These are phyloP conservation scores for Lactarius sanguifluus DNA, from an alignment of 768 basidiomycete genomes.

Conservation along the genomic window DNA sequence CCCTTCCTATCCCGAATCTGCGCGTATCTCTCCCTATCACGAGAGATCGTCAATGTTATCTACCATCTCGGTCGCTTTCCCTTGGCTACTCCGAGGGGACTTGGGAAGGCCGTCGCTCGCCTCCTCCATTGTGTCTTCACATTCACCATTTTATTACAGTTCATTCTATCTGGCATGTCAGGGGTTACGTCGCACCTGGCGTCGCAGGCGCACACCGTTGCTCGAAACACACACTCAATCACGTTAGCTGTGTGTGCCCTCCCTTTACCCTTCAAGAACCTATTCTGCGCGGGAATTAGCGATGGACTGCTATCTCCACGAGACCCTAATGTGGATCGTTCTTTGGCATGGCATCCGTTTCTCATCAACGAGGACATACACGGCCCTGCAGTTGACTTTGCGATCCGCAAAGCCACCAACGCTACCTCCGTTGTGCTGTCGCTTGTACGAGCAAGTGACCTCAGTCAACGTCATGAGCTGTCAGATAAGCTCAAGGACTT, in stretches of 20 bases:
- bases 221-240: conserved; percentile 2
- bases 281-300: background rate
- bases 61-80: no score
- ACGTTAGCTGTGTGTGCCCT: conserved; percentile 1
- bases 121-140: background rate
- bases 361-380: no score
- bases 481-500: conserved; percentile 4
- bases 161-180: conserved; percentile 1
- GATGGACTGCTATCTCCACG: no score
- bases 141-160: background rate
- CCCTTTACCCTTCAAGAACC: conserved; percentile 4
- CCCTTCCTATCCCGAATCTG: background rate
- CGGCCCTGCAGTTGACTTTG: no score
- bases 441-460: no score
- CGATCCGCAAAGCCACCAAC: no score
- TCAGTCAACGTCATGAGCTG: background rate
- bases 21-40: background rate
- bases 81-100: no score
- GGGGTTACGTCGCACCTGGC: conserved; percentile 2
- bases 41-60: background rate
- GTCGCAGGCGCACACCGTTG: background rate
- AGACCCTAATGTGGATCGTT: no score
- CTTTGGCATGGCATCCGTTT: no score
- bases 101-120: background rate
- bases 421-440: no score